These are phyloP conservation scores for Tylopilus balloui DNA, from an alignment of 768 basidiomycete species.

Conservation along the genomic window DNA sequence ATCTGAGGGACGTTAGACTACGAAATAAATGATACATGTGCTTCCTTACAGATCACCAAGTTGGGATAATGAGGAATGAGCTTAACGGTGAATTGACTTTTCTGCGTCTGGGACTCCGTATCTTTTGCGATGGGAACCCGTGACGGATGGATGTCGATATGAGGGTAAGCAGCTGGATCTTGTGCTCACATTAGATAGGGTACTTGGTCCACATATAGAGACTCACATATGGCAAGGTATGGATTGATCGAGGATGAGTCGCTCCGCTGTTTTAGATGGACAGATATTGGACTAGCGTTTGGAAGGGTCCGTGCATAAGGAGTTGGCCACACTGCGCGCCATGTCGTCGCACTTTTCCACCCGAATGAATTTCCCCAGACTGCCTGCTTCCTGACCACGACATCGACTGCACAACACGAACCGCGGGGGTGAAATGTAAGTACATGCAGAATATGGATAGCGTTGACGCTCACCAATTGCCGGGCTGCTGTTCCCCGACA, in stretches of 20 bases:
- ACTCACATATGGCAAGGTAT: conserved; percentile 27
- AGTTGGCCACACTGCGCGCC: conserved; percentile 19
- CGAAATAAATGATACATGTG: background rate
- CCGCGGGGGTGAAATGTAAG: conserved; percentile 37
- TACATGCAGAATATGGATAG: background rate
- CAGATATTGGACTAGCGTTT: background rate
- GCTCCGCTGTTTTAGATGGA: conserved; percentile 2
- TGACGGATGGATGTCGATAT: conserved; percentile 38
- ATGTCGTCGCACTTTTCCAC: conserved; percentile 14
- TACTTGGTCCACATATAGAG: background rate
- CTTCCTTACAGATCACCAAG: conserved; percentile 34
- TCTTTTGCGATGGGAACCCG: background rate
- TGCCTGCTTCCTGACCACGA: conserved; percentile 40
- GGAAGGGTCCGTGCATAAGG: background rate
- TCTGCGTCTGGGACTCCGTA: background rate
- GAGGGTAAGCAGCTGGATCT: conserved; percentile 41
- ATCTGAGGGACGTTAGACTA: conserved; percentile 17
- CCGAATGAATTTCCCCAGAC: conserved; percentile 32
- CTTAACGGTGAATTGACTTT: background rate
- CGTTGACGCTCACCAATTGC: conserved; percentile 1
- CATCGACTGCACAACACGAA: conserved; percentile 36
- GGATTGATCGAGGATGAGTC: conserved; percentile 21
- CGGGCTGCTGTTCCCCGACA: background rate
- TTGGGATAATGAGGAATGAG: conserved; percentile 31
- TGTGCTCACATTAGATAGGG: conserved; percentile 19